Evolutionary conservation across 192 early-diverging fungal species (phyloP), one percentile per base, ranked within the genome.

Genomic region (Entophlyctis luteolus): DNA sequence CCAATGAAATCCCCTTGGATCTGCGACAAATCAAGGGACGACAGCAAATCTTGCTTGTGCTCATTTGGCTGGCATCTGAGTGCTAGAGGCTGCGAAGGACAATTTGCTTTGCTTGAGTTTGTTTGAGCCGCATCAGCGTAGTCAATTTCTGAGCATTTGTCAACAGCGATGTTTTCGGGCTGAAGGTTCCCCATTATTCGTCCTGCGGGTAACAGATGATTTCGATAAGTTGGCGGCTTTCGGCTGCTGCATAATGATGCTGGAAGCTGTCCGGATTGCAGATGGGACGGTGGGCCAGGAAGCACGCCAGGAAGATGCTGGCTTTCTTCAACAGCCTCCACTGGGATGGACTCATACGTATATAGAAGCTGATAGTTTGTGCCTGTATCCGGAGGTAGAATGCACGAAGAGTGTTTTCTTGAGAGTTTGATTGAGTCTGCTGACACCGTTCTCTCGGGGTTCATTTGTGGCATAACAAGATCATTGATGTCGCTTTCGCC

Each of bases 281-380:
- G n/a, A n/a, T n/a, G n/a, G n/a, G n/a, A n/a, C n/a, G n/a, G n/a
- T n/a, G n/a, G n/a, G n/a, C n/a, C n/a, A n/a, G n/a, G n/a, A n/a
- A n/a, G n/a, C n/a, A n/a, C n/a, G n/a, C n/a, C n/a, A n/a, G n/a
- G n/a, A n/a, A n/a, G n/a, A n/a, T n/a, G n/a, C n/a, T n/a, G n/a
- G n/a, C 27, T 33, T 22, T 22, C 25, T 10, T 55, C 54, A 18
- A 55, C 4, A 22, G 5, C 31, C 32, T 27, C 54, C 10, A 55
- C 6, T 8, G 60, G 60, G 5, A 63, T 63, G 14, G 60, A 32
- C 16, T 63, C 60, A 49, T 50, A 63, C 27, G 60, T 63, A 33
- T 31, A 63, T 20, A 63, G 25, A 12, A 48, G 60, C 35, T 63
- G 48, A 33, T 63, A 63, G 36, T 63, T 63, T 4, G 46, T 37